Percentiles rank a stretch among this genome's conserved stretches.
phyloP scores from a whole-genome alignment of 2,329 filamentous ascomycete species.

The Pseudogymnoascus sp. region DNA sequence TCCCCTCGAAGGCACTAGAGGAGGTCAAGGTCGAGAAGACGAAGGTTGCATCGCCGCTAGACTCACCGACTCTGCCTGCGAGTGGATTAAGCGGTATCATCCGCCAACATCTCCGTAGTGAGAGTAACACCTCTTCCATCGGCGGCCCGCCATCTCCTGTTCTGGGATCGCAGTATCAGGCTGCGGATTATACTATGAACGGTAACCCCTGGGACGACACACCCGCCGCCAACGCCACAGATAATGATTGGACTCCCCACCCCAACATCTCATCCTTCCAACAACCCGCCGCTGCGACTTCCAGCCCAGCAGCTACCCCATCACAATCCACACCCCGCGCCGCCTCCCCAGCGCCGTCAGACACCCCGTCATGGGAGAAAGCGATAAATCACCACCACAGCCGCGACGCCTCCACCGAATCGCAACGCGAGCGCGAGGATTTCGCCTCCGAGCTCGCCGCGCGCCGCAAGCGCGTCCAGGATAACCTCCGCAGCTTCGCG shows the following conservation, averaged over 20 bases:
- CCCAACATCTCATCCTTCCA: constrained; percentile 12
- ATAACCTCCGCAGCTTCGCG: constrained; percentile 61
- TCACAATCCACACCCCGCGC: background rate
- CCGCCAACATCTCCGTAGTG: constrained; percentile 71
- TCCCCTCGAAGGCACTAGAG: background rate
- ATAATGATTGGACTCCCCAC: constrained; percentile 13
- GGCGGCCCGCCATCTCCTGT: constrained; percentile 45
- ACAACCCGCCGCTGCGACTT: constrained; percentile 14
- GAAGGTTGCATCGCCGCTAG: constrained; percentile 27
- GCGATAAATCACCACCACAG: constrained; percentile 31
- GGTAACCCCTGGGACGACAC: constrained; percentile 39
- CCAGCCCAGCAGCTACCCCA: background rate
- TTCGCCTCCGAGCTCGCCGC: constrained; percentile 66
- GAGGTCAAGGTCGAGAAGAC: background rate
- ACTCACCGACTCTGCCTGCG: constrained; percentile 75
- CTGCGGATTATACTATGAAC: constrained; percentile 28
- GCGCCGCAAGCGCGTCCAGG: constrained; percentile 61
- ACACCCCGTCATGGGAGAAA: constrained; percentile 21
- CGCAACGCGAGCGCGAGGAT: constrained; percentile 52
- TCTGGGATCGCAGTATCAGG: constrained; percentile 33
- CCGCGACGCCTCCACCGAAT: constrained; percentile 40
- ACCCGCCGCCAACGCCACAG: constrained; percentile 16
- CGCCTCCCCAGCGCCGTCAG: background rate
- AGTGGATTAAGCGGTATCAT: constrained; percentile 72
- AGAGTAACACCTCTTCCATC: constrained; percentile 74